Evolutionary conservation across 257 asterid genomes (phyloP).

Genomic region (Fraxinus cuspidata): DNA sequence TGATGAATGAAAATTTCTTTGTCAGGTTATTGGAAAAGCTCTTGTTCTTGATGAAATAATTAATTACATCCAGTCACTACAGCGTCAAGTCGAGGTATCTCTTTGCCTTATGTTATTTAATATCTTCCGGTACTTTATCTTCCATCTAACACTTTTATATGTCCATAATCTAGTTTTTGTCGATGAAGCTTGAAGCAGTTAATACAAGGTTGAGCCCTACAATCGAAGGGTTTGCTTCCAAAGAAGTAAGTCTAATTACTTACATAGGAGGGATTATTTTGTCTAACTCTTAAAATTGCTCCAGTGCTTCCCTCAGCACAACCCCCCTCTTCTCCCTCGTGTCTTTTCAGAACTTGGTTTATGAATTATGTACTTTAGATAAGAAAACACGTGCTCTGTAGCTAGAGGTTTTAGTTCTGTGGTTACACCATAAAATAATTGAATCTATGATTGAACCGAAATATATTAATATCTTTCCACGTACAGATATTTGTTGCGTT

Average conservation of each 20-base stretch:
- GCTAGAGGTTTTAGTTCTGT: not conserved
- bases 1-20: not conserved
- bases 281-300: not conserved
- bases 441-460: not conserved
- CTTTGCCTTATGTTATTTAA: not conserved
- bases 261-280: not conserved
- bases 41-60: constrained; percentile 91
- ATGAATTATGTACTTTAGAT: not conserved
- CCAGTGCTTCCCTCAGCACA: not conserved
- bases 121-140: not conserved
- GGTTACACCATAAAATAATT: not conserved
- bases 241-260: constrained; percentile 59
- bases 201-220: constrained; percentile 29
- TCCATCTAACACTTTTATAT: constrained; percentile 18
- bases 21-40: constrained; percentile 90
- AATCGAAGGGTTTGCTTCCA: constrained; percentile 62
- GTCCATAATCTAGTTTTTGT: constrained; percentile 56
- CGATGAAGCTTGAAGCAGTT: not conserved
- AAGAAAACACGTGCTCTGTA: not conserved
- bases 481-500: not conserved
- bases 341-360: not conserved
- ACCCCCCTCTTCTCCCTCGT: too few species aligned
- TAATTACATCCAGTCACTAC: constrained; percentile 84
- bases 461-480: too few species aligned
- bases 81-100: constrained; percentile 87